Evolutionary conservation across 2,329 filamentous ascomycete species (phyloP).

Genomic region (Cladosporium halotolerans): DNA sequence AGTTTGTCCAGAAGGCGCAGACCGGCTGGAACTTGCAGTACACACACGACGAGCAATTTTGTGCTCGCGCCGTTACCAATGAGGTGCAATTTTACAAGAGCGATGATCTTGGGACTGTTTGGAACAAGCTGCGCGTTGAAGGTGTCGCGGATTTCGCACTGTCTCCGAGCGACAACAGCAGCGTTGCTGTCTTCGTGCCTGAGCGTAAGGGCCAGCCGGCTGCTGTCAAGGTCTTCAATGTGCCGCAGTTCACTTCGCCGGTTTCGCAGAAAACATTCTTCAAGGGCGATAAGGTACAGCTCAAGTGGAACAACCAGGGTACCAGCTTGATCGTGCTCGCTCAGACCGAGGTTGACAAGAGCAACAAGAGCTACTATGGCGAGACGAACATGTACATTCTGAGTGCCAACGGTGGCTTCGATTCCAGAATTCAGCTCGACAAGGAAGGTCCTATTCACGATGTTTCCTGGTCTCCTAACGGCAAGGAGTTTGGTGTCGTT

Average conservation of each 20-base stretch:
- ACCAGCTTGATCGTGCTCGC: conserved; percentile 90
- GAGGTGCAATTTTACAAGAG: conserved; percentile 97
- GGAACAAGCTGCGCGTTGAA: conserved; percentile 92
- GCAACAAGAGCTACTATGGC: conserved; percentile 98
- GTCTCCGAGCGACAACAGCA: conserved; percentile 74
- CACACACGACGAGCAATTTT: conserved; percentile 84
- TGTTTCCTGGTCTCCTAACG: conserved; percentile 96
- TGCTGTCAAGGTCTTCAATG: conserved; percentile 87
- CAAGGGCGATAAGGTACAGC: conserved; percentile 97
- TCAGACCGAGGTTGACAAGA: conserved; percentile 96
- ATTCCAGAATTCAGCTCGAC: conserved; percentile 74
- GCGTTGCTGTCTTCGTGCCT: conserved; percentile 89
- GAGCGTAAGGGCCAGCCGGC: conserved; percentile 92
- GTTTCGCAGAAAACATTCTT: conserved; percentile 98
- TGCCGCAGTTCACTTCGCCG: conserved; percentile 74
- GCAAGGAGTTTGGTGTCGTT: conserved; percentile 93
- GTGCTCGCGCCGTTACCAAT: conserved; percentile 89
- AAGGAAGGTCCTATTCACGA: conserved; percentile 98
- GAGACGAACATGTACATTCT: conserved; percentile 96
- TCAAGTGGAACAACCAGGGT: conserved; percentile 94
- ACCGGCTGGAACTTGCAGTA: conserved; percentile 97
- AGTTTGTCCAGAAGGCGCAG: conserved; percentile 93
- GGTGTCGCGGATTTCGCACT: conserved; percentile 85
- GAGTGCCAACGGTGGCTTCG: conserved; percentile 83
- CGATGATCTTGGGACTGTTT: conserved; percentile 67